A percentile compares a stretch with the other conserved stretches of the same genome.
phyloP scores from a whole-genome alignment of 768 basidiomycete genomes.

The Royoungia palumana region DNA sequence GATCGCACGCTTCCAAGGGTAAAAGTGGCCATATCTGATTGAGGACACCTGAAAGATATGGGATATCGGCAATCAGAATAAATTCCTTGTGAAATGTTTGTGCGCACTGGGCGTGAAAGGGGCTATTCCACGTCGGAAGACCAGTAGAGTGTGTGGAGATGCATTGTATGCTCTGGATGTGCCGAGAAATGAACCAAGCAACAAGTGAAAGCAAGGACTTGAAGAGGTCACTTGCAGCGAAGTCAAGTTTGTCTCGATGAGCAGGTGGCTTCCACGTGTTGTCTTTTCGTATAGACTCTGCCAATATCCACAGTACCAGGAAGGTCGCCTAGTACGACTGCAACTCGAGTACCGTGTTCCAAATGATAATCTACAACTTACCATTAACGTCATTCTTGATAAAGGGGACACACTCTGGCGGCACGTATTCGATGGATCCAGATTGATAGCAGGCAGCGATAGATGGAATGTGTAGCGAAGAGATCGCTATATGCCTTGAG shows the following conservation, averaged over 20 bases:
- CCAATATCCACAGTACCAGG: slow-evolving; percentile 14
- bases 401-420: not conserved
- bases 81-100: slow-evolving; percentile 4
- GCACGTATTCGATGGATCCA: not conserved
- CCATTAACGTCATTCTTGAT: slow-evolving; percentile 1
- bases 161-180: not conserved
- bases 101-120: slow-evolving; percentile 5
- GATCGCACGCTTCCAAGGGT: slow-evolving; percentile 13
- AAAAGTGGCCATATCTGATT: not conserved
- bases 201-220: slow-evolving; percentile 18
- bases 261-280: not conserved
- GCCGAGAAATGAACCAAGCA: slow-evolving; percentile 11
- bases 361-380: slow-evolving; percentile 2
- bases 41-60: not conserved
- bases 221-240: slow-evolving; percentile 18
- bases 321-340: slow-evolving; percentile 12
- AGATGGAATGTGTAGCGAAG: not conserved
- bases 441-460: not conserved
- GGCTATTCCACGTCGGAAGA: slow-evolving; percentile 4
- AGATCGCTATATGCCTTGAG: not conserved
- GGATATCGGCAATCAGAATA: slow-evolving; percentile 1
- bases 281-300: slow-evolving; percentile 7
- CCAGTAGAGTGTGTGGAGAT: not conserved
- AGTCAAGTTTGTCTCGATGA: slow-evolving; percentile 10
- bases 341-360: not conserved